phyloP scores from a whole-genome alignment of 2,329 filamentous ascomycete species.

The Ophiostoma himal-ulmi region DNA sequence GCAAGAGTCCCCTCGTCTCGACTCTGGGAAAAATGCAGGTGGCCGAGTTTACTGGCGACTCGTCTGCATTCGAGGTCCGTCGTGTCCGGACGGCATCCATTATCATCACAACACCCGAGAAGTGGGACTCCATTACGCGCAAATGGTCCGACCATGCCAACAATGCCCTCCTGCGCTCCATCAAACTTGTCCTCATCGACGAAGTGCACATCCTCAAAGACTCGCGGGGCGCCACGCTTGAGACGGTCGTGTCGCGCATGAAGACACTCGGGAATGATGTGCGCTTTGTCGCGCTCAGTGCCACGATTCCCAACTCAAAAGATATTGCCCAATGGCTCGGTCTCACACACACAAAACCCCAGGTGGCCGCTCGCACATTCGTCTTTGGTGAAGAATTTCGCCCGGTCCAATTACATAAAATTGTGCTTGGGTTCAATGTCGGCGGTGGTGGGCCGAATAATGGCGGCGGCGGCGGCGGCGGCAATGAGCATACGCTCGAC shows the following conservation, averaged over 20 bases:
- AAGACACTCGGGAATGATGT: conserved; percentile 70
- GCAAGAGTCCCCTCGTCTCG: background rate
- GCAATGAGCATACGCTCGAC: conserved; percentile 74
- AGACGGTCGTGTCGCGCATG: conserved; percentile 82
- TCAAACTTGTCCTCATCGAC: conserved; percentile 78
- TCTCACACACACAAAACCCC: conserved; percentile 51
- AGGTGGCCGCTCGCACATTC: conserved; percentile 60
- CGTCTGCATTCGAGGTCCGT: conserved; percentile 58
- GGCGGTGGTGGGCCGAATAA: conserved; percentile 18
- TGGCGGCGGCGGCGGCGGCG: conserved; percentile 23
- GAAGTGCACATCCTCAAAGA: conserved; percentile 86
- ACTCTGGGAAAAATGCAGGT: conserved; percentile 48
- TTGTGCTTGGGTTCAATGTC: conserved; percentile 65
- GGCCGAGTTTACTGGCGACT: conserved; percentile 77
- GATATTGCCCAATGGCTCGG: conserved; percentile 80
- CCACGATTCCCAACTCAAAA: conserved; percentile 74
- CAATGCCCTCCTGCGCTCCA: conserved; percentile 56
- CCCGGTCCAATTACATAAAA: conserved; percentile 68
- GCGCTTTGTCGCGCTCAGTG: conserved; percentile 74
- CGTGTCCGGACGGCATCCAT: conserved; percentile 69
- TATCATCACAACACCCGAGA: conserved; percentile 83
- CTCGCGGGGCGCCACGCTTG: conserved; percentile 68
- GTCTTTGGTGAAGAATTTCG: conserved; percentile 74
- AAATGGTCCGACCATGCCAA: conserved; percentile 75
- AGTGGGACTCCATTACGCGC: conserved; percentile 84